Evolutionary conservation across 2,329 filamentous ascomycete species (phyloP).

Genomic region (Xylaria sp.): DNA sequence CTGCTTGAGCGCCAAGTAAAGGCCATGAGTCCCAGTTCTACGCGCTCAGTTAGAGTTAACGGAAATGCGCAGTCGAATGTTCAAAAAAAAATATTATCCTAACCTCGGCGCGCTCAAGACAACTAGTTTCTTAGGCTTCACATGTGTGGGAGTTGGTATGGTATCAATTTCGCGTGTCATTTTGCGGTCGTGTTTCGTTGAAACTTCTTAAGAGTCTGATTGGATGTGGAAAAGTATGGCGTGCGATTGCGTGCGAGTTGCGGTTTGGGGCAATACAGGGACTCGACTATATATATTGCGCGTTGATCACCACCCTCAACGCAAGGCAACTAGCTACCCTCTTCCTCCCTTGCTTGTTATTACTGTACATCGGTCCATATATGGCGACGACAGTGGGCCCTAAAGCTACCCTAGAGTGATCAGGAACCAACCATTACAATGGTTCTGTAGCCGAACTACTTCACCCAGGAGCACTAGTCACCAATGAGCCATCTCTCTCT

Average conservation of each 20-base stretch:
- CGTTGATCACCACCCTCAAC: neutral
- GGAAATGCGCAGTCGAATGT: neutral
- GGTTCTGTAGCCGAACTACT: neutral
- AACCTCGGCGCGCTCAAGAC: constrained; percentile 47
- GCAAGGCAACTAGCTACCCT: neutral
- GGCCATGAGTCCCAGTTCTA: constrained; percentile 45
- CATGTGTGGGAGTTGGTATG: constrained; percentile 41
- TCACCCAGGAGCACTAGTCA: neutral
- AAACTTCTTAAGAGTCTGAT: neutral
- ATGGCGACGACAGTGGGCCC: neutral
- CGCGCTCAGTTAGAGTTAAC: neutral
- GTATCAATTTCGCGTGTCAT: constrained; percentile 46
- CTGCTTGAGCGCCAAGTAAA: constrained; percentile 43
- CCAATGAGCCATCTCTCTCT: neutral
- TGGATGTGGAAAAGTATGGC: constrained; percentile 2
- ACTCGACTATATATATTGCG: neutral
- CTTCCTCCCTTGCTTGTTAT: too few species aligned
- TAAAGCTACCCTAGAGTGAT: neutral
- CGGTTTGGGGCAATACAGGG: neutral
- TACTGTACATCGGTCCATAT: neutral
- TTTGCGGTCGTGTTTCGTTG: neutral
- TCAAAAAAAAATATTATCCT: neutral
- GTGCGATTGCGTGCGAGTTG: constrained; percentile 14
- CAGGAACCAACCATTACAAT: neutral
- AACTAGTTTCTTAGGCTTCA: constrained; percentile 44